A percentile compares a stretch with the other conserved stretches of the same genome.
These are phyloP conservation scores for Beauveria sp. DNA, from an alignment of 2,329 filamentous ascomycete genomes.

Conservation along the genomic window DNA sequence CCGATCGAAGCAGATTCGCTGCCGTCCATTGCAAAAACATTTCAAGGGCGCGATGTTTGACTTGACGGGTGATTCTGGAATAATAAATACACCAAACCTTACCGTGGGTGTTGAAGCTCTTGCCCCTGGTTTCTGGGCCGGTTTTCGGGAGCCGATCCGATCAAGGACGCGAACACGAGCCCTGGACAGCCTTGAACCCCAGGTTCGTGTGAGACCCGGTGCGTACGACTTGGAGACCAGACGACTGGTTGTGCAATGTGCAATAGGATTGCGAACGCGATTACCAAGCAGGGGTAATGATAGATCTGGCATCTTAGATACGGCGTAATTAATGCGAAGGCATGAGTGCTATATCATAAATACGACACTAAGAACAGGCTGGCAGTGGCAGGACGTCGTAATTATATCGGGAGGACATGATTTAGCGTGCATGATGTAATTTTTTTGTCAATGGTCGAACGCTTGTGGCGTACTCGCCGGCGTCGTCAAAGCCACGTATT, in stretches of 20 bases:
- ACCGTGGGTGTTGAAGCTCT: neutral
- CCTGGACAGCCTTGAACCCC: neutral
- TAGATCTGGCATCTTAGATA: no score
- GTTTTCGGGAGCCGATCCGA: neutral
- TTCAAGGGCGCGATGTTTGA: neutral
- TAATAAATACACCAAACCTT: neutral
- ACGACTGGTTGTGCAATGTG: neutral
- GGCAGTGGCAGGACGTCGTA: no score
- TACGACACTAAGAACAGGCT: no score
- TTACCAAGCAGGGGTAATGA: no score
- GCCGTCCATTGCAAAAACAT: neutral
- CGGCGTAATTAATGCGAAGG: no score
- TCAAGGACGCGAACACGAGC: slow-evolving; percentile 6
- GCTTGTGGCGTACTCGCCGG: no score
- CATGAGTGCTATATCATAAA: no score
- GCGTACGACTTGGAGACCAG: neutral
- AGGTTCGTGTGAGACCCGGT: neutral
- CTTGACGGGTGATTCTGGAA: neutral
- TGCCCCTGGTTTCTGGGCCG: neutral
- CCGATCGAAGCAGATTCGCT: neutral
- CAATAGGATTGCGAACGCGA: neutral
- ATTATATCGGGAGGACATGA: no score
- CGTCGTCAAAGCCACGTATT: no score
- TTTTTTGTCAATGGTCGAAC: no score
- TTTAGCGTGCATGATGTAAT: no score